Evolutionary conservation across 2,329 filamentous ascomycete genomes (phyloP), one percentile per base, ranked within the genome.

Genomic region (Paradendryphiella salina): DNA sequence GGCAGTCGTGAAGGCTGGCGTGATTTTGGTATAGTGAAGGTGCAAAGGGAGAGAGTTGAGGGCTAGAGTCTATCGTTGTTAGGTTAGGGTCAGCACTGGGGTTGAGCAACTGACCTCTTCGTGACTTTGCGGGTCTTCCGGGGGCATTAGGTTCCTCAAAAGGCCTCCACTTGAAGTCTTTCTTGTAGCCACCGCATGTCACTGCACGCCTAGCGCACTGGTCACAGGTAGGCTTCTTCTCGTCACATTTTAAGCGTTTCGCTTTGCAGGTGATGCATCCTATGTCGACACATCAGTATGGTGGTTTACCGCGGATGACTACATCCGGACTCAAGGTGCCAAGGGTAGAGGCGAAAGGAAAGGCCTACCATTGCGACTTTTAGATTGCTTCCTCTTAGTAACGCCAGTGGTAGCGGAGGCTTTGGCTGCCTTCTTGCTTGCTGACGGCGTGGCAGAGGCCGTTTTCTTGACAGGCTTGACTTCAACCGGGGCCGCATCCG

Each of bases 221-320:
- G 51, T 82, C 77, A 63, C 86, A 88, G 17, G 77, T 80, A 0
- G 86, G 86, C 59, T 89, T 88, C 37, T 81, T 83, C 75, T 89
- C 86, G 69, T 88, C 86, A 73, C 86, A 89, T 73, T 89, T 89
- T 45, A 89, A 75, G 52, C 86, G 79, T 73, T 89, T 89, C 55
- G 82, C 79, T 73, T 89, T 89, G 77, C 86, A 89, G 46, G 86
- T 89, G 60, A 85, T 80, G 73, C 86, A 89, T 59, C 86, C 86
- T 89, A 57, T 42, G 18, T 8, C 32, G 1, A 39, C 9, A 15
- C 1, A 43, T 66, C 50, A 65, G 52, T 42, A 46, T 8, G 9
- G 41, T 18, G 14, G 32, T 33, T 38, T 29, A 18, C 17, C 50
- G 31, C 13, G 45, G 44, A 21, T 18, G 21, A n/a, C 20, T 21